phyloP scores from a whole-genome alignment of 306 rosid species.

The Phaseolus lunatus region DNA sequence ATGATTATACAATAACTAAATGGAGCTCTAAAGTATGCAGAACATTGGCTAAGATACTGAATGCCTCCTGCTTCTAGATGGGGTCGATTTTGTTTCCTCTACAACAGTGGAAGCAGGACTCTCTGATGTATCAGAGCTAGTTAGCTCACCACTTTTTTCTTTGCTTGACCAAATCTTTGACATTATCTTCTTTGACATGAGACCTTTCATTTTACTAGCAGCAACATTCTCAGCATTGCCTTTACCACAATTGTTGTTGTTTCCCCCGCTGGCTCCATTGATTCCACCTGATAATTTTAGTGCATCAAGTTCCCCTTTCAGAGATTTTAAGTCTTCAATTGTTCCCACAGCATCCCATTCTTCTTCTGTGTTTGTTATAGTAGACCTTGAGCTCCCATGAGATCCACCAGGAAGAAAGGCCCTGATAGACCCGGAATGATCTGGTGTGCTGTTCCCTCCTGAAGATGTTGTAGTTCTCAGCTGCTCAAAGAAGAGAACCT shows the following conservation, averaged over 20 bases:
- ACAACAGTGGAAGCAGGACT: constrained; percentile 83
- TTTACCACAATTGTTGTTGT: constrained; percentile 48
- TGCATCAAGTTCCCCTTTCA: constrained; percentile 72
- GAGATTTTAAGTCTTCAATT: constrained; percentile 68
- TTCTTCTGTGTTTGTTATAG: constrained; percentile 81
- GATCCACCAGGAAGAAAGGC: constrained; percentile 75
- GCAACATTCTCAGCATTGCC: constrained; percentile 56
- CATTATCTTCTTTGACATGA: constrained; percentile 72
- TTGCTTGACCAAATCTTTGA: constrained; percentile 91
- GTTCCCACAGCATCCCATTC: constrained; percentile 88
- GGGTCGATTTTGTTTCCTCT: constrained; percentile 85
- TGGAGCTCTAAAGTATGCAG: constrained; percentile 24
- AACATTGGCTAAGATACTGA: constrained; percentile 69
- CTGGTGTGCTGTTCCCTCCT: constrained; percentile 69
- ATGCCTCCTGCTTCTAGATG: constrained; percentile 86
- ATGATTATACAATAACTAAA: constrained; percentile 49
- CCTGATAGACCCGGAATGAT: constrained; percentile 66
- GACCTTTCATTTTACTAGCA: constrained; percentile 72
- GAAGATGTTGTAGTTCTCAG: constrained; percentile 68
- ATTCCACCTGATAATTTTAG: constrained; percentile 53
- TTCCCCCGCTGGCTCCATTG: constrained; percentile 45
- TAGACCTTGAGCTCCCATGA: constrained; percentile 88
- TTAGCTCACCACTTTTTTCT: constrained; percentile 75
- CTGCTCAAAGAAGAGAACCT: constrained; percentile 95
- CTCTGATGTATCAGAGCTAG: constrained; percentile 93